Percentiles rank a stretch among this genome's conserved stretches.
These are phyloP conservation scores for Dactylonectria estremocensis DNA, from an alignment of 2,329 filamentous ascomycete genomes.

Conservation along the genomic window DNA sequence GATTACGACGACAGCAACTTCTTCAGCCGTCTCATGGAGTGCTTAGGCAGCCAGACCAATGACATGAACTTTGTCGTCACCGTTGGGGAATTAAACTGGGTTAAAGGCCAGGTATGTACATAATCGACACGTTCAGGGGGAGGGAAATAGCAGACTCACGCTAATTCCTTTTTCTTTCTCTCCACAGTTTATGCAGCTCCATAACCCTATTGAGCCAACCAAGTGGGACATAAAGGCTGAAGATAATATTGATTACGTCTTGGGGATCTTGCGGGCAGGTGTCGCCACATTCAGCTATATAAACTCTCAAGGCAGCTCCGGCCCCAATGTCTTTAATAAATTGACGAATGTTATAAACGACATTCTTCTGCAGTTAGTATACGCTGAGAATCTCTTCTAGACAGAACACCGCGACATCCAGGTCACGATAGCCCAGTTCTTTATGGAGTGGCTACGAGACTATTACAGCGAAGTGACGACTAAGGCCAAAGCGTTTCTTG, in stretches of 20 bases:
- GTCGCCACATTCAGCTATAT: conserved; percentile 1
- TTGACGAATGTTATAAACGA: neutral
- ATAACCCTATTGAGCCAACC: neutral
- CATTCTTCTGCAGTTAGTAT: neutral
- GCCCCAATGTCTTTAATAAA: neutral
- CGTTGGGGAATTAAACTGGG: neutral
- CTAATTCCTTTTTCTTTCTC: conserved; percentile 2
- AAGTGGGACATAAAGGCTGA: neutral
- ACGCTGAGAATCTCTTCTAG: neutral
- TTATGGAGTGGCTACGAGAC: neutral
- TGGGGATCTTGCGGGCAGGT: neutral
- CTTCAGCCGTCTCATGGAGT: conserved; percentile 6
- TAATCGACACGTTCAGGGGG: neutral
- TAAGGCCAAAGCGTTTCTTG: neutral
- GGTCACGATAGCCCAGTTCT: conserved; percentile 3
- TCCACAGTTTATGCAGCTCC: neutral
- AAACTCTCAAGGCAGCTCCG: neutral
- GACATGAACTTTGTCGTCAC: conserved; percentile 6
- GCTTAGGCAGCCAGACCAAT: conserved; percentile 11
- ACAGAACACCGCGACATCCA: neutral
- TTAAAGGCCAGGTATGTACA: conserved; percentile 1
- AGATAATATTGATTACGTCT: conserved; percentile 4
- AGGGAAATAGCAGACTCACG: neutral
- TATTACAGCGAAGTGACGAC: conserved; percentile 1
- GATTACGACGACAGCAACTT: neutral